These are phyloP conservation scores for Linderniella brevidens DNA, from an alignment of 257 asterid species.

Conservation along the genomic window DNA sequence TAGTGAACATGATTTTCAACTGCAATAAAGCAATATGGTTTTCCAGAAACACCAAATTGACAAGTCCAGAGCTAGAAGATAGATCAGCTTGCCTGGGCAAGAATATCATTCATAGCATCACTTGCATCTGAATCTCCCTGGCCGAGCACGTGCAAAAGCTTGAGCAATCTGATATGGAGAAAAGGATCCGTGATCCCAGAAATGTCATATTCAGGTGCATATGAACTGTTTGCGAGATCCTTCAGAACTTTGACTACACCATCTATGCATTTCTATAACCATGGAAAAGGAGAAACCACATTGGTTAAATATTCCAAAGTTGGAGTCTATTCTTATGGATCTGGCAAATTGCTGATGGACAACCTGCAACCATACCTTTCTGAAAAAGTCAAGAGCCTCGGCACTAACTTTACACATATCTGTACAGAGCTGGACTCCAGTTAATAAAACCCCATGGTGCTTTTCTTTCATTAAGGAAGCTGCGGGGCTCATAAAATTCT, in stretches of 20 bases:
- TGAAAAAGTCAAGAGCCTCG: slow-evolving; percentile 80
- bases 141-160: slow-evolving; percentile 70
- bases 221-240: slow-evolving; percentile 87
- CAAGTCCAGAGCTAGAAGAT: no score
- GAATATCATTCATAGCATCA: slow-evolving; percentile 90
- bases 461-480: slow-evolving; percentile 81
- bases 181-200: slow-evolving; percentile 94
- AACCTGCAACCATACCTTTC: slow-evolving; percentile 39
- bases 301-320: not conserved
- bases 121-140: slow-evolving; percentile 91
- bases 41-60: no score
- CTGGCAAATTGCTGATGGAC: not conserved
- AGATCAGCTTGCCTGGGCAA: slow-evolving; percentile 64
- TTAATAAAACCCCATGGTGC: slow-evolving; percentile 90
- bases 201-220: slow-evolving; percentile 89
- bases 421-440: slow-evolving; percentile 82
- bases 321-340: not conserved
- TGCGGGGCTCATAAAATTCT: slow-evolving; percentile 67
- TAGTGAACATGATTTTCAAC: no score
- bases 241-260: slow-evolving; percentile 70
- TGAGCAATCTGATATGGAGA: slow-evolving; percentile 81
- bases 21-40: no score
- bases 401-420: slow-evolving; percentile 75
- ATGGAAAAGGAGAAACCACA: slow-evolving; percentile 7
- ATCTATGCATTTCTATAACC: slow-evolving; percentile 72